Conservation (phyloP, 306 rosid genomes). For the Vigna angularis region DNA sequence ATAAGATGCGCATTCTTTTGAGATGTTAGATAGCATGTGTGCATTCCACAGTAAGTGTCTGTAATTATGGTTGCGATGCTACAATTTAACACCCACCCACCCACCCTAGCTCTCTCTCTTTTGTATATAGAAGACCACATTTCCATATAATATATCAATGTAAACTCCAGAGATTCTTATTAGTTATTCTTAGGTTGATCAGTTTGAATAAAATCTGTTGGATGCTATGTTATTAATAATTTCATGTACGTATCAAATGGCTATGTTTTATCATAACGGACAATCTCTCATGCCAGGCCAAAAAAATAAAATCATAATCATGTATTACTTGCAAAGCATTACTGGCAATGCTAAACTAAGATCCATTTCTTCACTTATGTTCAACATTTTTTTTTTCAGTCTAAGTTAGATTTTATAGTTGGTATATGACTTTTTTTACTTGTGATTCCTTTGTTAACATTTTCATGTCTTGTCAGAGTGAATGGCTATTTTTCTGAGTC, state of each 20-base stretch:
- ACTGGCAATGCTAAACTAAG: not conserved
- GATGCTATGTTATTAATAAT: not conserved
- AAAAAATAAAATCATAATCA: constrained; percentile 3
- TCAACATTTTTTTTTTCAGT: not conserved
- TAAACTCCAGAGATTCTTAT: not conserved
- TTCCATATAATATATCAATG: not conserved
- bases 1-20: not conserved
- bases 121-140: not conserved
- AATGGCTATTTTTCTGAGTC: constrained; percentile 4
- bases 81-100: not conserved
- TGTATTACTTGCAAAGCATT: not conserved
- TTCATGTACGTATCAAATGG: not conserved
- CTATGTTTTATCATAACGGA: constrained; percentile 16
- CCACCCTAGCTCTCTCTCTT: not conserved
- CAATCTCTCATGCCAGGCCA: not conserved
- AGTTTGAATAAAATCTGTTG: constrained; percentile 17
- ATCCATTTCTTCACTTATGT: not conserved
- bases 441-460: not conserved
- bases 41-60: not conserved
- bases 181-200: not conserved
- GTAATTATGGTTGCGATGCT: constrained; percentile 12
- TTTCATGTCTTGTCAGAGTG: constrained; percentile 12
- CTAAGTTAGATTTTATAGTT: constrained; percentile 1
- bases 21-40: constrained; percentile 12
- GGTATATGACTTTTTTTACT: not conserved